These are phyloP conservation scores for Zymoseptoria crescenta DNA, from an alignment of 2,329 filamentous ascomycete species.

Conservation along the genomic window DNA sequence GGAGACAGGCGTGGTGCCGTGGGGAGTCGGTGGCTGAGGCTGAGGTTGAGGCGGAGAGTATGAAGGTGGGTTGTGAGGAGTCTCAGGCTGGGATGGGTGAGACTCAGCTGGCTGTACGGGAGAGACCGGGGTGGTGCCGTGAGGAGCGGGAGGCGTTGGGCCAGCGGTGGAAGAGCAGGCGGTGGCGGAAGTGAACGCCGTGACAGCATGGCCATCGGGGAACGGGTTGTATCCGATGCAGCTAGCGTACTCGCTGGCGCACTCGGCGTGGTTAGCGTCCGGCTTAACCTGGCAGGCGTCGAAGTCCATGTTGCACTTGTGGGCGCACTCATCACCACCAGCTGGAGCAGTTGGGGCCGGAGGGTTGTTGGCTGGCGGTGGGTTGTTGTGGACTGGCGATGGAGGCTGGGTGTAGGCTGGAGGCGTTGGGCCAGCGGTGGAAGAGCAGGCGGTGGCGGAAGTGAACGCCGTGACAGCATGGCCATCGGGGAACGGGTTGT, in stretches of 20 bases:
- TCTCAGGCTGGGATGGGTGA: not conserved
- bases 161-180: not conserved
- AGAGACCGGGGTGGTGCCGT: not conserved
- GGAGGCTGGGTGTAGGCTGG: not conserved
- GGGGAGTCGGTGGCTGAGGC: not conserved
- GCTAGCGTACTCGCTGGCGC: not conserved
- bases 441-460: not conserved
- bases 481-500: not conserved
- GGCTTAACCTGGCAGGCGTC: not conserved
- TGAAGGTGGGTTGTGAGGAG: too few relatives aligned
- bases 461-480: not conserved
- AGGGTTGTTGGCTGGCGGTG: too few relatives aligned
- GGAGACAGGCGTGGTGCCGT: not conserved
- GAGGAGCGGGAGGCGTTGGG: not conserved
- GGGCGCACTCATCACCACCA: not conserved
- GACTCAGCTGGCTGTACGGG: not conserved
- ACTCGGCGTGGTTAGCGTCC: not conserved
- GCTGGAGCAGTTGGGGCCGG: not conserved
- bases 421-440: not conserved
- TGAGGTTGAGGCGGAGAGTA: too few relatives aligned
- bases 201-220: not conserved
- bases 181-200: not conserved
- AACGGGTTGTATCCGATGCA: not conserved
- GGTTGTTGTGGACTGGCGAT: too few relatives aligned
- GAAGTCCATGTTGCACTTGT: not conserved